Percentiles rank a stretch among this genome's conserved stretches.
Conservation (phyloP, 768 basidiomycete species). For the Cubamyces sp. region DNA sequence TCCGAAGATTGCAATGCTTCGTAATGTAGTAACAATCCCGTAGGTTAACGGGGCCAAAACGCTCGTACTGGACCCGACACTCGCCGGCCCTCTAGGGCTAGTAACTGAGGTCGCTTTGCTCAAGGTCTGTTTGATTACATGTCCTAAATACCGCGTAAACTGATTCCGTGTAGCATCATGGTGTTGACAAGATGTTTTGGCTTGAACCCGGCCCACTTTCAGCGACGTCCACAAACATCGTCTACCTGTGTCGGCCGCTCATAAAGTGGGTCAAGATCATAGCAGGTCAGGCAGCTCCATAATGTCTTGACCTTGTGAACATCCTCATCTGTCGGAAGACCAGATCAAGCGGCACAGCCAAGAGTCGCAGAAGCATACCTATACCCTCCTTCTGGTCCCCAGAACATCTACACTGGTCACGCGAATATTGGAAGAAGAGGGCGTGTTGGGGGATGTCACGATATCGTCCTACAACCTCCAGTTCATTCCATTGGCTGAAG, state of each 20-base stretch:
- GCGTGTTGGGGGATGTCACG: constrained; percentile 94
- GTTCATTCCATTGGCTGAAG: constrained; percentile 91
- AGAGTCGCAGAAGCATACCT: constrained; percentile 77
- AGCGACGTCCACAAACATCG: constrained; percentile 83
- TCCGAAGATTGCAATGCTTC: background rate
- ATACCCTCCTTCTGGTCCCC: constrained; percentile 87
- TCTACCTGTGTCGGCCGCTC: constrained; percentile 90
- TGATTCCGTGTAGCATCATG: constrained; percentile 77
- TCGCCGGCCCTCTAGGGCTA: constrained; percentile 91
- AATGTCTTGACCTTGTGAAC: background rate
- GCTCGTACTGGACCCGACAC: constrained; percentile 84
- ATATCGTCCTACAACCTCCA: constrained; percentile 89
- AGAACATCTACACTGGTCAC: constrained; percentile 84
- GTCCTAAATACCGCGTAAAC: background rate
- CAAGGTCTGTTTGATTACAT: constrained; percentile 59
- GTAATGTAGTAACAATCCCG: background rate
- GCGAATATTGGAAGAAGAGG: constrained; percentile 90
- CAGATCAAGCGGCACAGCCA: constrained; percentile 85
- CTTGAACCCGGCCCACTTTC: constrained; percentile 86
- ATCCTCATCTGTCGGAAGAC: constrained; percentile 54
- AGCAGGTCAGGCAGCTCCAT: constrained; percentile 64
- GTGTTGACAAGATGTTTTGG: constrained; percentile 99
- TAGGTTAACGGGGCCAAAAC: constrained; percentile 95
- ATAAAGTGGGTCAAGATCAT: constrained; percentile 88
- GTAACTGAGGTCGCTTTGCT: constrained; percentile 93